Conservation (phyloP, 306 rosid species). For the Begonia masoniana region DNA sequence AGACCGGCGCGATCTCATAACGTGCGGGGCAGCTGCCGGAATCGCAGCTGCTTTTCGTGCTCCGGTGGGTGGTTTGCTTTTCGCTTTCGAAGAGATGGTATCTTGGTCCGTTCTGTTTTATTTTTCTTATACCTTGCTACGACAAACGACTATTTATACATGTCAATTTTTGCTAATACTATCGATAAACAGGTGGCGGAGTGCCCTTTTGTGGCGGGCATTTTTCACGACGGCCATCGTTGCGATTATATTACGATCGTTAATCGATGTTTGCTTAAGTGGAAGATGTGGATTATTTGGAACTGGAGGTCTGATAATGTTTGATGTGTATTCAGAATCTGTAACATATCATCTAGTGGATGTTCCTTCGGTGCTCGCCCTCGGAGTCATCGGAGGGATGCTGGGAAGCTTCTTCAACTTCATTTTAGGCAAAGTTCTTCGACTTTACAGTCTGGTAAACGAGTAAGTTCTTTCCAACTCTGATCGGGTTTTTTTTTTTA, state of each 20-base stretch:
- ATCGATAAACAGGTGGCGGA: conserved; percentile 69
- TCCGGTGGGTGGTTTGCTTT: conserved; percentile 93
- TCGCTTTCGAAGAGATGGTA: conserved; percentile 93
- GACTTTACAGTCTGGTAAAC: conserved; percentile 53
- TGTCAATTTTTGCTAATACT: not conserved
- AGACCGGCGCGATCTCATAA: conserved; percentile 16
- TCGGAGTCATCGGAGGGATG: conserved; percentile 70
- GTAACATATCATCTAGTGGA: conserved; percentile 63
- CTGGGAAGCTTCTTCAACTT: conserved; percentile 77
- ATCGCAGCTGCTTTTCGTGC: conserved; percentile 90
- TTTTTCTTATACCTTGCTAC: not conserved
- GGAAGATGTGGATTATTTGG: conserved; percentile 91
- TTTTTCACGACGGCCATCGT: conserved; percentile 83
- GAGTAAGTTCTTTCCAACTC: conserved; percentile 44
- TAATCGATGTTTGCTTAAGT: conserved; percentile 70
- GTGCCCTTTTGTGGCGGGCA: conserved; percentile 93
- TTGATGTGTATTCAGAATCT: conserved; percentile 57
- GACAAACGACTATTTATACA: too few species aligned
- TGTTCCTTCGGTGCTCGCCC: conserved; percentile 64
- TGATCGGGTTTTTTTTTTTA: conserved; percentile 2
- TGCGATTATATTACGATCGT: conserved; percentile 73
- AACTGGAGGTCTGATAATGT: conserved; percentile 93
- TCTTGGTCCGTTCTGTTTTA: conserved; percentile 40
- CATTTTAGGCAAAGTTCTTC: conserved; percentile 56
- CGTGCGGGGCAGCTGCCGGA: conserved; percentile 91